These are phyloP conservation scores for Mycocentrospora acerina DNA, from an alignment of 2,329 filamentous ascomycete species.

Conservation along the genomic window DNA sequence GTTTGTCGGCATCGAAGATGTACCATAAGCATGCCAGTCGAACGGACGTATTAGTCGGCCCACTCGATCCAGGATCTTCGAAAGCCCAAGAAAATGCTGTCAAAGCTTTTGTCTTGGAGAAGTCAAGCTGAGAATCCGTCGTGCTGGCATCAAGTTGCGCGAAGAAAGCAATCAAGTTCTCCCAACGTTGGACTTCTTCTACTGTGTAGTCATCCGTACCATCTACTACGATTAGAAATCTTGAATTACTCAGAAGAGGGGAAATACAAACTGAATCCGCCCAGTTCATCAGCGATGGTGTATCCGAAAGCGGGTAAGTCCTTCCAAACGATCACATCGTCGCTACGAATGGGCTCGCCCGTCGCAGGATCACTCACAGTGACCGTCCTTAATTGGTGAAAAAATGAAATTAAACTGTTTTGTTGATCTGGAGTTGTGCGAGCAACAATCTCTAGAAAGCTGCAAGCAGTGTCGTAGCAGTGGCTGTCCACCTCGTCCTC, in stretches of 20 bases:
- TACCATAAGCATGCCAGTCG: constrained; percentile 13
- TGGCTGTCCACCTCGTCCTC: constrained; percentile 5
- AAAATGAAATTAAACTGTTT: neutral
- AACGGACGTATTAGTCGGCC: constrained; percentile 2
- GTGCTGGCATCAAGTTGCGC: constrained; percentile 10
- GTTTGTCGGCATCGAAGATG: constrained; percentile 9
- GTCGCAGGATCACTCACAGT: constrained; percentile 3
- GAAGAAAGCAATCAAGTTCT: constrained; percentile 13
- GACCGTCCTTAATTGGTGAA: constrained; percentile 3
- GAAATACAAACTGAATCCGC: constrained; percentile 3
- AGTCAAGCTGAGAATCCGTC: constrained; percentile 5
- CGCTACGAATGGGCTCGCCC: constrained; percentile 3
- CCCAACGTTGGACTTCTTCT: constrained; percentile 5
- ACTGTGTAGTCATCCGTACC: constrained; percentile 5
- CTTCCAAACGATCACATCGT: constrained; percentile 8
- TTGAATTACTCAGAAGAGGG: neutral
- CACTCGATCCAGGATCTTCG: neutral
- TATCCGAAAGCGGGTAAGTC: constrained; percentile 13
- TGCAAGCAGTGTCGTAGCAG: constrained; percentile 11
- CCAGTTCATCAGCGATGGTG: constrained; percentile 10
- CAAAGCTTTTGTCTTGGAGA: constrained; percentile 3
- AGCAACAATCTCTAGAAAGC: constrained; percentile 4
- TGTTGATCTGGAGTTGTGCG: constrained; percentile 8
- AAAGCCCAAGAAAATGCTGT: constrained; percentile 6
- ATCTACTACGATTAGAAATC: constrained; percentile 1